Evolutionary conservation across 2,329 filamentous ascomycete species (phyloP).

Genomic region (Colletotrichum limetticola): DNA sequence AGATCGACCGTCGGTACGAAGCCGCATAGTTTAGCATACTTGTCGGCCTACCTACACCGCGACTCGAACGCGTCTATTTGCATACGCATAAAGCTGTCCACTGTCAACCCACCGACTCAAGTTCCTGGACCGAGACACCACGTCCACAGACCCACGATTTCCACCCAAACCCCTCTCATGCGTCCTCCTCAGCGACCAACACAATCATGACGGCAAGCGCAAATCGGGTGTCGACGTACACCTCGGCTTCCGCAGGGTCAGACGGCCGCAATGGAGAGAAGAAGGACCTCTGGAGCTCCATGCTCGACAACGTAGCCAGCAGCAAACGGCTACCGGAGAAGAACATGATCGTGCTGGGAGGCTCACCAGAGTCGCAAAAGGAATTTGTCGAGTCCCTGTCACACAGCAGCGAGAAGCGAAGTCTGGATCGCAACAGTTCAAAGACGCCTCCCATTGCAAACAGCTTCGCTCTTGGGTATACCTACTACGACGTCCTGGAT

Average conservation of each 20-base stretch:
- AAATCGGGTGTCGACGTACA: slow-evolving; percentile 70
- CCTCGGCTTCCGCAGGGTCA: slow-evolving; percentile 62
- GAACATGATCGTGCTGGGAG: slow-evolving; percentile 86
- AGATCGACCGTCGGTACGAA: neutral
- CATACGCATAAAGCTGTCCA: slow-evolving; percentile 28
- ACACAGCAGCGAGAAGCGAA: slow-evolving; percentile 63
- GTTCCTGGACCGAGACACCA: slow-evolving; percentile 1
- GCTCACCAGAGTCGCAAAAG: slow-evolving; percentile 83
- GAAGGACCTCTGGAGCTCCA: slow-evolving; percentile 93
- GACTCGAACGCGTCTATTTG: slow-evolving; percentile 31
- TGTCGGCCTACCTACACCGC: slow-evolving; percentile 17
- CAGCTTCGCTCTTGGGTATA: slow-evolving; percentile 91
- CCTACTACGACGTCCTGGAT: slow-evolving; percentile 93
- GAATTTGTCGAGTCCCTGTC: slow-evolving; percentile 80
- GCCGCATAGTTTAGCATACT: neutral
- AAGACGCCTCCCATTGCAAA: slow-evolving; percentile 86
- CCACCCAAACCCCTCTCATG: slow-evolving; percentile 12
- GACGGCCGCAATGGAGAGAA: slow-evolving; percentile 74
- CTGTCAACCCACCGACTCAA: slow-evolving; percentile 18
- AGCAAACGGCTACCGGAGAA: slow-evolving; percentile 92
- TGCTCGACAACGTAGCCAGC: slow-evolving; percentile 90
- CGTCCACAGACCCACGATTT: slow-evolving; percentile 16
- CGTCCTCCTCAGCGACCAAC: slow-evolving; percentile 10
- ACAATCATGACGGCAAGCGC: slow-evolving; percentile 60
- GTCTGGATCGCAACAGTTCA: slow-evolving; percentile 63